Evolutionary conservation across 2,329 filamentous ascomycete genomes (phyloP), one percentile per base, ranked within the genome.

Genomic region (Daldinia sp.): DNA sequence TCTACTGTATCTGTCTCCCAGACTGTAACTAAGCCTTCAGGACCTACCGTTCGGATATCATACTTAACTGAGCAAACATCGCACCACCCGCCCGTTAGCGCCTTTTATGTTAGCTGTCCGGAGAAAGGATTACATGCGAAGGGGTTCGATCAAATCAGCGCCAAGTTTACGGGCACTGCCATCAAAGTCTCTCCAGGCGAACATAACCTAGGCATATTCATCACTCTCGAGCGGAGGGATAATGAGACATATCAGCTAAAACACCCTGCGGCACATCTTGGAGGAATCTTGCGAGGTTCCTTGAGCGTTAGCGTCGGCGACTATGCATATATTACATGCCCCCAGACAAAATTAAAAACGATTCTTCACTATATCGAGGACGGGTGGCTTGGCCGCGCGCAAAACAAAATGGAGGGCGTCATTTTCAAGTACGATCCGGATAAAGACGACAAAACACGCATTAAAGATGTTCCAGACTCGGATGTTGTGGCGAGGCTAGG

Each of bases 11-110:
- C 87, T 18, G 82, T 89, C 67, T 81, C 84, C 69, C 85, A 85
- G 75, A 79, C 81, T n/a, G 72, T 81, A 51, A 72, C 81, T 12
- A 82, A 80, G 39, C 80, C 82, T 1, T 69, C 78, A 7, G 83
- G 84, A 59, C 81, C 80, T 67, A 86, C 85, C 30, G 87, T 97
- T 74, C 92, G 91, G 74, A 89, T 99, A 74, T 97, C 94, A 9
- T 99, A 97, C 79, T 86, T 99, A 68, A 98, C 96, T 28, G 96
- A 99, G 82, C 96, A 99, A 82, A 99, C 96, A 7, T 98, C 94
- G 6, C 96, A 99, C 77, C 96, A 99, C 81, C 96, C 96, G 37
- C 96, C 96, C 9, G 95, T 99, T 72, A 98, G 95, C 74, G 96
- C 96, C 13, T 99, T 97, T 81, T 95, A 93, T 79, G 90, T 98